phyloP scores from a whole-genome alignment of 352 stramenopile genomes.

The Phytophthora sp. region DNA sequence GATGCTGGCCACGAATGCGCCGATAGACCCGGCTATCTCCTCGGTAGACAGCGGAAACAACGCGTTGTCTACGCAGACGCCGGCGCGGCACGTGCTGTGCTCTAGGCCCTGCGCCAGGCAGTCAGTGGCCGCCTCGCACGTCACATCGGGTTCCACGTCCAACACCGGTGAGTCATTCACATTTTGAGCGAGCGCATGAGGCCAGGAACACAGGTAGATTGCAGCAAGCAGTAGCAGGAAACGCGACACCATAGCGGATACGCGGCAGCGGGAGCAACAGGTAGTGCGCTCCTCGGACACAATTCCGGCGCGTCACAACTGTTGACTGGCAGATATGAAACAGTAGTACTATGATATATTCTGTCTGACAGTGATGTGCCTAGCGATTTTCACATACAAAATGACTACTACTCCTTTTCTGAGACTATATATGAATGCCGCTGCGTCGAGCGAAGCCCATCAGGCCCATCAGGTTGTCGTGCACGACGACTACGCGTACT shows the following conservation, averaged over 20 bases:
- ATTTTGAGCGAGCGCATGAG: conserved; percentile 23
- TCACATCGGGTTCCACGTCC: conserved; percentile 31
- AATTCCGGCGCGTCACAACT: conserved; percentile 4
- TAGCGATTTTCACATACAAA: too few relatives aligned
- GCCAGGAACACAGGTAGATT: conserved; percentile 8
- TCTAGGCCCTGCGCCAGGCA: conserved; percentile 50
- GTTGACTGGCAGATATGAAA: too few relatives aligned
- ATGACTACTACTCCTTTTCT: too few relatives aligned
- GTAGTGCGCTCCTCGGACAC: conserved; percentile 14
- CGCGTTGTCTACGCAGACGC: conserved; percentile 55
- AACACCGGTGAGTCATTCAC: conserved; percentile 43
- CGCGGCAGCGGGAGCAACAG: background rate
- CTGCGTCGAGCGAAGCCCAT: too few relatives aligned
- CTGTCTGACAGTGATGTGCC: too few relatives aligned
- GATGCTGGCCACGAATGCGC: conserved; percentile 67
- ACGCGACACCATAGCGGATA: conserved; percentile 9
- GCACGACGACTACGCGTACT: too few relatives aligned
- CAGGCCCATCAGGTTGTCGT: too few relatives aligned
- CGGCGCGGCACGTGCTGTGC: conserved; percentile 50
- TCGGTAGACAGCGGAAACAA: conserved; percentile 65
- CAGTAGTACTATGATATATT: too few relatives aligned
- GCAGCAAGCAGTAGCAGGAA: conserved; percentile 19
- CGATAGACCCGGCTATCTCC: conserved; percentile 69
- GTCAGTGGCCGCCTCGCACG: conserved; percentile 56
- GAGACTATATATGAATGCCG: too few relatives aligned